Base-by-base conservation (phyloP, 305 asterid species). In the Fraxinus xanthoxyloides region DNA sequence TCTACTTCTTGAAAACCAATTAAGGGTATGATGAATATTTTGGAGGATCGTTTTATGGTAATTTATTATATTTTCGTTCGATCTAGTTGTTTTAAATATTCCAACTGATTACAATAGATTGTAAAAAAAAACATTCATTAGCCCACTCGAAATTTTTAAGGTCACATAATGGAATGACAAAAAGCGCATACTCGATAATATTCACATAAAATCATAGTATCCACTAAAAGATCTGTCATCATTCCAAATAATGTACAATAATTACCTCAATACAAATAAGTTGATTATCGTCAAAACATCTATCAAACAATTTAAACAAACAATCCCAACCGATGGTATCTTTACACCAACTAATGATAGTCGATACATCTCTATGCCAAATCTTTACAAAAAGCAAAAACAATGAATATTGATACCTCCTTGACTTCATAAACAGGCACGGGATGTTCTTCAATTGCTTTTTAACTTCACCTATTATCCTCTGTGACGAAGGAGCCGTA, bases 311-410 rank as follows among this genome's bases (percentile, higher is more conserved):
- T 75, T 85, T 63, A 79, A 59, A 69, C 51, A 79, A 59, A 69
- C 51, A 79, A 85, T 82, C 51, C 77, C 54, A 43, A 12, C 32
- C n/a, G n/a, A 9, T 73, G 80, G 23, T 77, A 87, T 78, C 84
- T 89, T 85, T 85, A 89, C 92, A 89, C 4, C 72, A 82, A 78
- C 81, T 36, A 80, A 82, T 70, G 80, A 82, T 36, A 5, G 72
- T 83, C n/a, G n/a, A 40, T 81, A 72, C 82, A 75, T 67, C 73
- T 78, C 83, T 70, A 23, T 56, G 59, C 77, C 86, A 23, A 67
- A 83, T 77, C 85, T 83, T 85, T 69, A 80, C 79, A 81, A 61
- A 56, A 13, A 48, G 76, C 59, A 63, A 56, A 79, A 54, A 73
- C 82, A 81, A 76, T 35, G 54, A 61, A 76, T 80, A 17, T 24